Percentiles rank a stretch among this genome's conserved stretches.
Evolutionary conservation across 345 rosid genomes (phyloP).

Genomic region (Hypericum perforatum): DNA sequence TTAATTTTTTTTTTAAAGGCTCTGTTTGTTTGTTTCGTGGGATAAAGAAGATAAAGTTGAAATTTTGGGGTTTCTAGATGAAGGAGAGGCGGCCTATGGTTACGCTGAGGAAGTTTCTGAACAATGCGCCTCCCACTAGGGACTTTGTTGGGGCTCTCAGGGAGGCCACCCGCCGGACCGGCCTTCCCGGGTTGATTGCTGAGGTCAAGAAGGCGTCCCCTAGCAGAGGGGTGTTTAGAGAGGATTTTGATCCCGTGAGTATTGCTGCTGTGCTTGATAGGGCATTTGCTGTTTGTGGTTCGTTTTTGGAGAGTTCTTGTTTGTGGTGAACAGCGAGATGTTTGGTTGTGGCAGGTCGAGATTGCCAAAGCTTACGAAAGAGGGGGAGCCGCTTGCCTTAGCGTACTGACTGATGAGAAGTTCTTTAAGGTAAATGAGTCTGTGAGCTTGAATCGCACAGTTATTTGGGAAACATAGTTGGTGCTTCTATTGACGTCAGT

Average conservation of each 20-base stretch:
- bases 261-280: neutral
- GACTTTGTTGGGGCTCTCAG: constrained; percentile 80
- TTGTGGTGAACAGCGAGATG: no score
- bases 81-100: constrained; percentile 57
- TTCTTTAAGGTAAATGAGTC: constrained; percentile 49
- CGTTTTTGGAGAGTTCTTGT: no score
- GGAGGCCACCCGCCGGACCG: constrained; percentile 55
- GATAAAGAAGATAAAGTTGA: neutral
- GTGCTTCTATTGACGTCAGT: no score
- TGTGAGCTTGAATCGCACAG: neutral
- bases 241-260: constrained; percentile 77
- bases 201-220: constrained; percentile 99
- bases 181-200: constrained; percentile 82
- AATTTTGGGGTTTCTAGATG: constrained; percentile 25
- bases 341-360: constrained; percentile 41
- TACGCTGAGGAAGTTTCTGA: constrained; percentile 40
- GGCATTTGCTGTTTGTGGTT: no score
- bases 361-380: constrained; percentile 76
- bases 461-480: neutral
- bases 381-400: constrained; percentile 94
- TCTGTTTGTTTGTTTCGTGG: no score
- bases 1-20: no score
- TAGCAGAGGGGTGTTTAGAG: constrained; percentile 78
- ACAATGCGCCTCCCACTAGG: constrained; percentile 52
- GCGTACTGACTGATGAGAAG: constrained; percentile 84